Evolutionary conservation across 2,329 filamentous ascomycete genomes (phyloP).

Genomic region (Helotiales sp.): DNA sequence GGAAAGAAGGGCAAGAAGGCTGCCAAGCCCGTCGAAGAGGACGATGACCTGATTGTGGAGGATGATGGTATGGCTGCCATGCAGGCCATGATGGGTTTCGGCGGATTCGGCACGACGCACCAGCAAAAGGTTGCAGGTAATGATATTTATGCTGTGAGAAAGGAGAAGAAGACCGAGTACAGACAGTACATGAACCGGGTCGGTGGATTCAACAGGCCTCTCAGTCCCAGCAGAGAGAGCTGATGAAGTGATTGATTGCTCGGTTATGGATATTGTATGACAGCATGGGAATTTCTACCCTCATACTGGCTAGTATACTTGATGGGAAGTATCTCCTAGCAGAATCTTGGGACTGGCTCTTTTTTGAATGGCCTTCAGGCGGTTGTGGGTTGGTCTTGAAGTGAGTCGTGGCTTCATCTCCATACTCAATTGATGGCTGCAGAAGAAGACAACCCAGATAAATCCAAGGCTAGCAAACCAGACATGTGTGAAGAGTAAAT

Average conservation of each 20-base stretch:
- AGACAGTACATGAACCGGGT: conserved; percentile 94
- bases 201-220: conserved; percentile 80
- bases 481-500: background rate
- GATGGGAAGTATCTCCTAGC: background rate
- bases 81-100: conserved; percentile 89
- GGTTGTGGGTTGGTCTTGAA: background rate
- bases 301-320: background rate
- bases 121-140: conserved; percentile 89
- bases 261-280: background rate
- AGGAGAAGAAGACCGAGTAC: conserved; percentile 94
- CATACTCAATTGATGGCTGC: background rate
- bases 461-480: background rate
- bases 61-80: conserved; percentile 76
- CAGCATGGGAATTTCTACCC: background rate
- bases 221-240: conserved; percentile 58
- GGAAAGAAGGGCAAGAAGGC: conserved; percentile 36
- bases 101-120: conserved; percentile 84
- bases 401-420: background rate
- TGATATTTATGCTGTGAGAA: conserved; percentile 78
- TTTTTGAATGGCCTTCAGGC: background rate
- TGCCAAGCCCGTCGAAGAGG: conserved; percentile 47
- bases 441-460: background rate
- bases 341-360: background rate
- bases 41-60: conserved; percentile 56
- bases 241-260: background rate